These are phyloP conservation scores for Purpureocillium takamizusanense DNA, from an alignment of 2,329 filamentous ascomycete species.

Conservation along the genomic window DNA sequence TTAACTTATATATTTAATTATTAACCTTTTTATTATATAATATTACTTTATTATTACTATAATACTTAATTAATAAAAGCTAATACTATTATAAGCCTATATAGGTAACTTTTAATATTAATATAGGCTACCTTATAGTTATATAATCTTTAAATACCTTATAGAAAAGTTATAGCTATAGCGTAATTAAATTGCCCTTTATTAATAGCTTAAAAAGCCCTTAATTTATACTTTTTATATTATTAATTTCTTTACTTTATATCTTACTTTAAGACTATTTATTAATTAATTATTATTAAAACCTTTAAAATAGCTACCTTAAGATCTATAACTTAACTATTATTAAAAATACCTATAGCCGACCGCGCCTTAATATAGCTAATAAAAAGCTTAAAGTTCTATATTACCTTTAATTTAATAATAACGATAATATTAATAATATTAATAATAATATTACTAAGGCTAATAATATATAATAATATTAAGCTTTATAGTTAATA, in stretches of 20 bases:
- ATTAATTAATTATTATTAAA: too few species aligned
- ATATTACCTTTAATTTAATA: too few species aligned
- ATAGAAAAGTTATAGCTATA: neutral
- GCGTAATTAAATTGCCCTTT: neutral
- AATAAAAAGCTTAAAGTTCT: too few species aligned
- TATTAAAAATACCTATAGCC: too few species aligned
- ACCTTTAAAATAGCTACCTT: neutral
- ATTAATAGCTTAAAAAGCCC: neutral
- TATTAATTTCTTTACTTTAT: neutral
- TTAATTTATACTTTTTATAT: conserved; percentile 1
- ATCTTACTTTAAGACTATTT: neutral
- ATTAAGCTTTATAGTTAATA: too few species aligned
- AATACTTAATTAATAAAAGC: neutral
- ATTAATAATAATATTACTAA: neutral
- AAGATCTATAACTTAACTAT: too few species aligned
- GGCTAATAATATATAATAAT: neutral
- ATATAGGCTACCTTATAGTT: neutral
- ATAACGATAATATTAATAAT: too few species aligned
- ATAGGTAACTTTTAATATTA: neutral
- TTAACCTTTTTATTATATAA: neutral
- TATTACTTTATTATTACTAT: neutral
- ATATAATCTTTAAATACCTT: conserved; percentile 1
- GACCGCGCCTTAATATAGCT: too few species aligned
- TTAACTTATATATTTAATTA: neutral
- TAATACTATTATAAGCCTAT: neutral